phyloP scores from a whole-genome alignment of 129 eudicot species.

The Tagetes patula region DNA sequence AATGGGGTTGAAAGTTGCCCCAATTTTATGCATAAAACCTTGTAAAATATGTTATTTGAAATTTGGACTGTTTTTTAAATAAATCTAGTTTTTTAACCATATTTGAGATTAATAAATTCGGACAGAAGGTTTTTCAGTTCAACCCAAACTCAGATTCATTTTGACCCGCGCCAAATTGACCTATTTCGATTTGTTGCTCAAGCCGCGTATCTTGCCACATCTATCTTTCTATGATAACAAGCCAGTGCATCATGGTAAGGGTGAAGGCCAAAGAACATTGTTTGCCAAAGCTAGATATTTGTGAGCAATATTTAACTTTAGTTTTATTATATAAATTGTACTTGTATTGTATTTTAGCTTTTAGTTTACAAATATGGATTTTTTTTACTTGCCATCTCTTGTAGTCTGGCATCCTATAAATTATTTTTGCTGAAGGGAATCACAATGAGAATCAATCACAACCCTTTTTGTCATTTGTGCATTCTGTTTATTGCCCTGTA shows the following conservation, averaged over 20 bases:
- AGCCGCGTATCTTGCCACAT: neutral
- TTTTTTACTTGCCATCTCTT: constrained; percentile 1
- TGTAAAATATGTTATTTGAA: neutral
- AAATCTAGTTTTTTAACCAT: neutral
- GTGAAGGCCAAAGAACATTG: constrained; percentile 6
- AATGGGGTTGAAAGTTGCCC: neutral
- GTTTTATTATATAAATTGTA: neutral
- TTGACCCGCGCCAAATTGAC: neutral
- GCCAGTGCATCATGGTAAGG: neutral
- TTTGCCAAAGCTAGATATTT: neutral
- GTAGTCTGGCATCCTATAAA: neutral
- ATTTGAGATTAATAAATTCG: neutral
- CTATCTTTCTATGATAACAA: neutral
- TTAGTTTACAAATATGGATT: neutral
- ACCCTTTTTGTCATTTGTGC: constrained; percentile 2
- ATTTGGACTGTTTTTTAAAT: neutral
- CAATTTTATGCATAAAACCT: neutral
- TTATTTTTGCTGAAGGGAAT: constrained; percentile 1
- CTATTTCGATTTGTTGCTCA: neutral
- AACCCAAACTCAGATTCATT: neutral
- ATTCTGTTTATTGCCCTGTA: neutral
- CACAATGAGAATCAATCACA: neutral
- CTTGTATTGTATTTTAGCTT: constrained; percentile 6
- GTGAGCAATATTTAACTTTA: neutral
- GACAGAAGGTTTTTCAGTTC: neutral